phyloP scores from a whole-genome alignment of 805 yeast species.

The Candida dendrica region DNA sequence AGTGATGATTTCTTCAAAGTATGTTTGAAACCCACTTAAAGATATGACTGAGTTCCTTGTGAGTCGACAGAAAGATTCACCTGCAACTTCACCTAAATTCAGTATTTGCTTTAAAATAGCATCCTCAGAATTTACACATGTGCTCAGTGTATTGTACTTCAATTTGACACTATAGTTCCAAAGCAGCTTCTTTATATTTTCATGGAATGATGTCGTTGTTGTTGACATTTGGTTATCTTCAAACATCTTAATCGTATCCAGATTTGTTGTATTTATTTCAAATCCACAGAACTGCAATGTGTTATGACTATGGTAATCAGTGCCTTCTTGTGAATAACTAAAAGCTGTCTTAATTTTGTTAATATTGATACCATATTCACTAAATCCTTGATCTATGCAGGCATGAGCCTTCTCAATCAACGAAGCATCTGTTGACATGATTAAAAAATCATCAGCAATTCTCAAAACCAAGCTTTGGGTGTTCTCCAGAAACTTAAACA shows the following conservation, averaged over 20 bases:
- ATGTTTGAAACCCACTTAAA: constrained; percentile 4
- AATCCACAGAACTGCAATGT: constrained; percentile 36
- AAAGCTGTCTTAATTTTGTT: constrained; percentile 34
- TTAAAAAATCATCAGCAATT: constrained; percentile 78
- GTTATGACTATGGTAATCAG: not conserved
- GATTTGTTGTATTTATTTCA: constrained; percentile 23
- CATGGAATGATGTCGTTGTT: constrained; percentile 13
- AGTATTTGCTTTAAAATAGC: constrained; percentile 17
- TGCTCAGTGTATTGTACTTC: constrained; percentile 21
- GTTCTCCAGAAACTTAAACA: constrained; percentile 15
- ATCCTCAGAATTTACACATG: not conserved
- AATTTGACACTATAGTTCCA: constrained; percentile 26
- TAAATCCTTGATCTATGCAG: constrained; percentile 29
- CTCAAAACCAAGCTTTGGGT: constrained; percentile 41
- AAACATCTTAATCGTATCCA: constrained; percentile 29
- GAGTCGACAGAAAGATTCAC: not conserved
- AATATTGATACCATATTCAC: constrained; percentile 20
- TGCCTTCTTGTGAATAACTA: constrained; percentile 16
- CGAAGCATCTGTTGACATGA: constrained; percentile 42
- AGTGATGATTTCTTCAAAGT: not conserved
- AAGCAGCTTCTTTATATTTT: constrained; percentile 8
- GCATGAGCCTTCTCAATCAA: constrained; percentile 24
- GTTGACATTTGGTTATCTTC: constrained; percentile 14
- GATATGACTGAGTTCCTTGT: not conserved
- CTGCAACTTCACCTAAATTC: constrained; percentile 2